These are phyloP conservation scores for Colletotrichum sp. DNA, from an alignment of 2,329 filamentous ascomycete genomes.

Conservation along the genomic window DNA sequence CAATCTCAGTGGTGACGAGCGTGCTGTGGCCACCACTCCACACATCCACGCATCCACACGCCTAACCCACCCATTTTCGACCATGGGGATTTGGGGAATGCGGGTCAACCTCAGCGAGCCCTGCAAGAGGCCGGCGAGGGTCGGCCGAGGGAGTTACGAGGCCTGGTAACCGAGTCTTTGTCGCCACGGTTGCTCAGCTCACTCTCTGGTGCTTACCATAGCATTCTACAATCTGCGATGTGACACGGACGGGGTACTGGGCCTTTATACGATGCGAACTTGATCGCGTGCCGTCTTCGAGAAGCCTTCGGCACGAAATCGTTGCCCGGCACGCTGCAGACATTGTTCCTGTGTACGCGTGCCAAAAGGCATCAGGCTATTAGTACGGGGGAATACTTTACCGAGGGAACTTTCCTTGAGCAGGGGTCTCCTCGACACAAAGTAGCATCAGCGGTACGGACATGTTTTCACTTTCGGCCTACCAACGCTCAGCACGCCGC, in stretches of 20 bases:
- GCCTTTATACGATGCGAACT: background rate
- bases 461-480: background rate
- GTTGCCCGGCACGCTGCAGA: background rate
- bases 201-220: background rate
- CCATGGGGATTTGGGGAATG: background rate
- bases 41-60: slow-evolving; percentile 16
- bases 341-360: background rate
- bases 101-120: background rate
- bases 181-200: background rate
- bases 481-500: background rate
- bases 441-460: slow-evolving; percentile 8
- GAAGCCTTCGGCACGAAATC: background rate
- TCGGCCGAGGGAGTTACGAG: slow-evolving; percentile 3
- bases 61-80: background rate
- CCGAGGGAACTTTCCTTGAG: background rate
- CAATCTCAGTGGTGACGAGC: background rate
- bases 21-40: background rate
- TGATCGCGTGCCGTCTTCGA: background rate
- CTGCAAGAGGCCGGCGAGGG: background rate
- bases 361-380: background rate
- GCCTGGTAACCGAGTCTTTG: background rate
- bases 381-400: slow-evolving; percentile 4
- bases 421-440: background rate
- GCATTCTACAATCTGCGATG: background rate
- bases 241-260: background rate